Base-by-base conservation (phyloP, 495 filamentous ascomycete species). In the Xylaria curta region DNA sequence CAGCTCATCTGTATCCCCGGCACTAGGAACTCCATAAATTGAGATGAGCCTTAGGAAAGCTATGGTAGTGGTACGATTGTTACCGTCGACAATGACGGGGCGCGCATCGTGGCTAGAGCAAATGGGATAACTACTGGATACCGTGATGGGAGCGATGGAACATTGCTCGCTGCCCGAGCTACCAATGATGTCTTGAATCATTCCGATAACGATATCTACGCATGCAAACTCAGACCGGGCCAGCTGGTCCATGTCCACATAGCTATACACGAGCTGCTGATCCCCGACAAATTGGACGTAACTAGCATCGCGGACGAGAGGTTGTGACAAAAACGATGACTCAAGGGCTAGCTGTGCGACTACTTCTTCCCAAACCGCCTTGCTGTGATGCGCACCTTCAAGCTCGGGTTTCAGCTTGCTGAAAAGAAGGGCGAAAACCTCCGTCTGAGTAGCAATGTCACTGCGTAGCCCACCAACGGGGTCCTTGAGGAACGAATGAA, bases 251-350 rank as follows among this genome's bases (percentile, higher is more conserved):
- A 69, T 42, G 21, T 54, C 51, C 17, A 69, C 66, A 46, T 69
- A 69, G 66, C 51, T 69, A 33, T 69, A 69, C 5, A 59, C 49
- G 5, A 69, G 66, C 56, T 58, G 33, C 26, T 69, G 66, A 69
- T 69, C 49, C 6, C 46, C 49, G 38, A 54, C 19, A 31, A 69
- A 69, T 15, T 69, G 66, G 46, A 60, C 66, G 5, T 69, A 69
- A 31, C n/a, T 40, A 15, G 56, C 51, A 31, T 61, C 56, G 13
- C 66, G 66, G 21, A 61, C 5, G 12, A 58, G 51, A 7, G 66
- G 49, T n/a, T 42, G 51, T 7, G 66, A 54, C 24, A 69, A 59
- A 33, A 69, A 69, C n/a, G 66, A 69, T 2, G 66, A 69, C 21
- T 69, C 66, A 6, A 62, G 59, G 2, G 59, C 59, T 2, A 62